Conservation (phyloP, 352 stramenopile genomes). For the Phytophthora sp. region DNA sequence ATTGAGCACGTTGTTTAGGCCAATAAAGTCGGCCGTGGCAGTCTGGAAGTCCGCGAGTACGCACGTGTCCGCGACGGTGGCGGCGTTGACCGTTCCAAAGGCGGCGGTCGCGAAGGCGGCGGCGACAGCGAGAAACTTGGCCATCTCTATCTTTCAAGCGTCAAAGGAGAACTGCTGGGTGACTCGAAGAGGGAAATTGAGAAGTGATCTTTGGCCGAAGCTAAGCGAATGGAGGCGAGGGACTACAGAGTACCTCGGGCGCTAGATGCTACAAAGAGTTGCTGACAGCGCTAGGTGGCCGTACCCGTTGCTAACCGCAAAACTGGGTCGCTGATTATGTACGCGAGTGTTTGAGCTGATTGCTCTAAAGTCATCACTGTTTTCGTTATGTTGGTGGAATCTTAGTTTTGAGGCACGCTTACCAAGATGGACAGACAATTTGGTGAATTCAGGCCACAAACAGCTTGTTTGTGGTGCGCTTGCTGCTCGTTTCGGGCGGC, state of each 20-base stretch:
- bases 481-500: no score
- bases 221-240: background rate
- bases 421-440: slow-evolving; percentile 24
- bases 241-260: slow-evolving; percentile 11
- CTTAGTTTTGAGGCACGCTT: slow-evolving; percentile 13
- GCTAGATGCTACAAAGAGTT: slow-evolving; percentile 19
- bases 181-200: slow-evolving; percentile 36
- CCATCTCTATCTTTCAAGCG: slow-evolving; percentile 40
- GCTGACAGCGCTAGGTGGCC: slow-evolving; percentile 6
- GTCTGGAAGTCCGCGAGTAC: slow-evolving; percentile 32
- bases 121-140: slow-evolving; percentile 47
- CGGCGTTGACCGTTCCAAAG: slow-evolving; percentile 23
- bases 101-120: slow-evolving; percentile 18
- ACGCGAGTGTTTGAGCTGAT: slow-evolving; percentile 2
- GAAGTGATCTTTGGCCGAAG: slow-evolving; percentile 18
- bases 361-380: slow-evolving; percentile 7
- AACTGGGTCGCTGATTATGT: slow-evolving; percentile 20
- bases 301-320: slow-evolving; percentile 22
- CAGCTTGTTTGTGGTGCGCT: slow-evolving; percentile 21
- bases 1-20: slow-evolving; percentile 39
- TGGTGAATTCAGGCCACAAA: no score
- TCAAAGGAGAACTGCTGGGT: slow-evolving; percentile 13
- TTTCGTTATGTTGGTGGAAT: slow-evolving; percentile 20
- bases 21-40: slow-evolving; percentile 28
- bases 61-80: slow-evolving; percentile 35